Conservation (phyloP, 345 rosid genomes). For the Capsella bursapastoris region DNA sequence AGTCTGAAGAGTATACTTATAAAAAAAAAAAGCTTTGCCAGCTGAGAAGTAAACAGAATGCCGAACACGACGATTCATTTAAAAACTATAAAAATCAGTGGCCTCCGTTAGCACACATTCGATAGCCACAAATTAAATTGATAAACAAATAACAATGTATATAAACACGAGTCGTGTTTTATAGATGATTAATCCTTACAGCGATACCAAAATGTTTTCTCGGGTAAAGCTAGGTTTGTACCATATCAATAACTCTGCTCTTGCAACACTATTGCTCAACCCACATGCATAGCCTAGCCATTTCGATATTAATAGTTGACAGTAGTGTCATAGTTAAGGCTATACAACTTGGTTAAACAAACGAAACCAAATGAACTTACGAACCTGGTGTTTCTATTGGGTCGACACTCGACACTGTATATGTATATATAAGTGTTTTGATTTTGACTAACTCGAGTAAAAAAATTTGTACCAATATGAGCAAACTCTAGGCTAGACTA, state of each 20-base stretch:
- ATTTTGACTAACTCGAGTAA: too few species aligned
- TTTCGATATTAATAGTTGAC: neutral
- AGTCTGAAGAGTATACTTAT: neutral
- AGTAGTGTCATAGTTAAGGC: neutral
- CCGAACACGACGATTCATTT: slow-evolving; percentile 28
- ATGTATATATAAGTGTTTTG: too few species aligned
- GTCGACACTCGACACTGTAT: too few species aligned
- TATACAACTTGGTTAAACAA: neutral
- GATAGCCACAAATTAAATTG: slow-evolving; percentile 11
- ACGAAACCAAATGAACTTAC: neutral
- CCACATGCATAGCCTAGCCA: neutral
- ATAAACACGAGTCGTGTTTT: neutral
- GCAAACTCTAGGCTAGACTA: too few species aligned
- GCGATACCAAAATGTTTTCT: neutral
- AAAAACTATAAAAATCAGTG: slow-evolving; percentile 1
- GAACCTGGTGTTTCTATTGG: too few species aligned
- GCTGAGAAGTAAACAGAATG: slow-evolving; percentile 16
- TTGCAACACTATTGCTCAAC: slow-evolving; percentile 12
- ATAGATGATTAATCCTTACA: neutral
- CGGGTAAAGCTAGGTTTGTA: neutral
- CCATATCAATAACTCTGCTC: neutral
- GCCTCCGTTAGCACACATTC: slow-evolving; percentile 4
- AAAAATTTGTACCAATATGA: too few species aligned
- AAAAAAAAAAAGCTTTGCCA: neutral
- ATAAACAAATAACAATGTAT: neutral